A percentile compares a stretch with the other conserved stretches of the same genome.
Conservation (phyloP, 1,139 yeast genomes). For the Pichia sp. region DNA sequence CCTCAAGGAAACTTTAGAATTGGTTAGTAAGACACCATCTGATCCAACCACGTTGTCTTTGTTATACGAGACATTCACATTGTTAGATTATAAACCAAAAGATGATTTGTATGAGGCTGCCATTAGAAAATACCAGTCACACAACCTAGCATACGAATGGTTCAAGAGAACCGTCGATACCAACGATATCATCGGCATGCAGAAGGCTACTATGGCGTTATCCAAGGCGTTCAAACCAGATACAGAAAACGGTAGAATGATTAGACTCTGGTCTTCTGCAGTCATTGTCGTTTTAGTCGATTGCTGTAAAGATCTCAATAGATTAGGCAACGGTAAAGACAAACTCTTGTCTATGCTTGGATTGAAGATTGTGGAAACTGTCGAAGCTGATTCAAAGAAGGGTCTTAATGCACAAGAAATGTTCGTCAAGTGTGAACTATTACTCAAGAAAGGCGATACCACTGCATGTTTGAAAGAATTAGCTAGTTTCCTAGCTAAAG, state of each 20-base stretch:
- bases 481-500: conserved; percentile 35
- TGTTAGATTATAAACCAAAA: conserved; percentile 38
- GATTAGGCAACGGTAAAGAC: conserved; percentile 37
- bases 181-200: conserved; percentile 42
- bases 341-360: conserved; percentile 57
- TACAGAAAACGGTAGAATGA: conserved; percentile 31
- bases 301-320: conserved; percentile 26
- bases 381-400: conserved; percentile 40
- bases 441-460: conserved; percentile 36
- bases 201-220: conserved; percentile 46
- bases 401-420: conserved; percentile 52
- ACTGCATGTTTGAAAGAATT: conserved; percentile 36
- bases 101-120: conserved; percentile 53
- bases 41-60: conserved; percentile 54
- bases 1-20: conserved; percentile 31
- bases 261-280: conserved; percentile 50
- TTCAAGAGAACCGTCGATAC: conserved; percentile 40
- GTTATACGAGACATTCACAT: conserved; percentile 40
- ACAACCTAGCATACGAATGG: conserved; percentile 47
- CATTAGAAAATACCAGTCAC: conserved; percentile 52
- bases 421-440: conserved; percentile 50
- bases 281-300: conserved; percentile 35
- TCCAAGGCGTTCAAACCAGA: conserved; percentile 31
- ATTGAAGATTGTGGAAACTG: conserved; percentile 44
- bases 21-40: conserved; percentile 49